These are phyloP conservation scores for Leccinum brunneo-olivaceum DNA, from an alignment of 1,284 basidiomycete species.

Conservation along the genomic window DNA sequence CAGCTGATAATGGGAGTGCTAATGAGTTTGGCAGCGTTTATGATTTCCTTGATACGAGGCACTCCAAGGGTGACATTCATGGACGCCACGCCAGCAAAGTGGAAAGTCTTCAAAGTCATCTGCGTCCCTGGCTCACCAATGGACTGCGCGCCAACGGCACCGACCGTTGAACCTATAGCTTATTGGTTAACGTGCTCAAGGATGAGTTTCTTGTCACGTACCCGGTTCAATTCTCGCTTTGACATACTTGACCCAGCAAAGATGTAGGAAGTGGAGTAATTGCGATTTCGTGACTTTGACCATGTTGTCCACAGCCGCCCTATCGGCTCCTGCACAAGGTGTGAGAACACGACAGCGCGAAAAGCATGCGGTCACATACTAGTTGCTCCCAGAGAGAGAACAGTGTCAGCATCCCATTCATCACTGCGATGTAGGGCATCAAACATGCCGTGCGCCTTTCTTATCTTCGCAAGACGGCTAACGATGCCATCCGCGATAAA, in stretches of 20 bases:
- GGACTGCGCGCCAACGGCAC: conserved; percentile 97
- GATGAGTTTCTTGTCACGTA: conserved; percentile 19
- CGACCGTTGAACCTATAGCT: conserved; percentile 82
- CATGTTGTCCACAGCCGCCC: conserved; percentile 80
- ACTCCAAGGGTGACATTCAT: conserved; percentile 99
- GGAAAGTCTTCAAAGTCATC: conserved; percentile 99
- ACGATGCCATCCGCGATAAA: conserved; percentile 74
- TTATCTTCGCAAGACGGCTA: conserved; percentile 60
- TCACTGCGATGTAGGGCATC: conserved; percentile 71
- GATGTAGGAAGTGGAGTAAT: conserved; percentile 72
- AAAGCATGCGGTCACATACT: conserved; percentile 36
- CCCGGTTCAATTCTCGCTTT: conserved; percentile 94
- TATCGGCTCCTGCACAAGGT: conserved; percentile 45
- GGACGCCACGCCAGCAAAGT: conserved; percentile 99
- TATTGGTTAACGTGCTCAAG: conserved; percentile 4
- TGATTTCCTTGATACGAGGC: conserved; percentile 99
- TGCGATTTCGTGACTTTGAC: conserved; percentile 85
- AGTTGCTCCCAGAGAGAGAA: conserved; percentile 70
- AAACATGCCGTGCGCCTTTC: conserved; percentile 79
- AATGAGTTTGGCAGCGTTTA: conserved; percentile 96
- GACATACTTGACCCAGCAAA: conserved; percentile 89
- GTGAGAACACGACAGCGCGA: conserved; percentile 1
- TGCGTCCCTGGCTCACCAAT: conserved; percentile 99
- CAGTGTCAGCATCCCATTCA: conserved; percentile 76
- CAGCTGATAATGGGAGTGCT: conserved; percentile 98